A percentile compares a stretch with the other conserved stretches of the same genome.
Conservation (phyloP, 129 eudicot species). For the Chrysanthemum seticuspe region DNA sequence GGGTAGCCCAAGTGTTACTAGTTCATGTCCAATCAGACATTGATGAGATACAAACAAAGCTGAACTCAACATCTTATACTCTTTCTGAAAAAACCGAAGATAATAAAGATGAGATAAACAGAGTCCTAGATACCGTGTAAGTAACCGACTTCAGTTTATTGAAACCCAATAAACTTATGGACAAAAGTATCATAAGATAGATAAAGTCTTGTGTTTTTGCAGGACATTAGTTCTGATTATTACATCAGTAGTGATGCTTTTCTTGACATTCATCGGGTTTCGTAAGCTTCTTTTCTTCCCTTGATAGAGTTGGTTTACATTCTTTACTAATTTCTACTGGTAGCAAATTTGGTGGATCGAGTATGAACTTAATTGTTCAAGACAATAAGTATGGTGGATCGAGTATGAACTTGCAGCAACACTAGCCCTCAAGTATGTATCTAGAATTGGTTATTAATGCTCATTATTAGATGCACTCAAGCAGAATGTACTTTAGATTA, state of each 20-base stretch:
- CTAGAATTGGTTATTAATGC: too few species aligned
- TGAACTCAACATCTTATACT: conserved; percentile 59
- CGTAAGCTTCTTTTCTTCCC: conserved; percentile 39
- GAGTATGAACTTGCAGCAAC: too few species aligned
- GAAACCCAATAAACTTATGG: background rate
- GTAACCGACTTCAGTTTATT: background rate
- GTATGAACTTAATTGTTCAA: too few species aligned
- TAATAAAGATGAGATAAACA: conserved; percentile 55
- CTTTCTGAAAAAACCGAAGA: conserved; percentile 60
- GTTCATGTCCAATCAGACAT: conserved; percentile 73
- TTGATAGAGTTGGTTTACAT: background rate
- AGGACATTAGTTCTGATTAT: conserved; percentile 80
- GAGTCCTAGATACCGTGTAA: conserved; percentile 63
- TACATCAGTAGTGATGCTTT: conserved; percentile 81
- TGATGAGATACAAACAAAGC: conserved; percentile 56
- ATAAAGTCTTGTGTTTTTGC: conserved; percentile 27
- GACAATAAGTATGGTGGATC: too few species aligned
- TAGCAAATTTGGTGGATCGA: too few species aligned
- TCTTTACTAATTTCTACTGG: background rate
- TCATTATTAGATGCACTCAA: too few species aligned
- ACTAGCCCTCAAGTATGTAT: too few species aligned
- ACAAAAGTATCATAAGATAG: background rate
- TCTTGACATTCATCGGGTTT: conserved; percentile 81
- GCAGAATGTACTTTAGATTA: too few species aligned
- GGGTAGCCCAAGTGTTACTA: conserved; percentile 66